These are phyloP conservation scores for Moniliophthora roreri DNA, from an alignment of 1,284 basidiomycete genomes.

Conservation along the genomic window DNA sequence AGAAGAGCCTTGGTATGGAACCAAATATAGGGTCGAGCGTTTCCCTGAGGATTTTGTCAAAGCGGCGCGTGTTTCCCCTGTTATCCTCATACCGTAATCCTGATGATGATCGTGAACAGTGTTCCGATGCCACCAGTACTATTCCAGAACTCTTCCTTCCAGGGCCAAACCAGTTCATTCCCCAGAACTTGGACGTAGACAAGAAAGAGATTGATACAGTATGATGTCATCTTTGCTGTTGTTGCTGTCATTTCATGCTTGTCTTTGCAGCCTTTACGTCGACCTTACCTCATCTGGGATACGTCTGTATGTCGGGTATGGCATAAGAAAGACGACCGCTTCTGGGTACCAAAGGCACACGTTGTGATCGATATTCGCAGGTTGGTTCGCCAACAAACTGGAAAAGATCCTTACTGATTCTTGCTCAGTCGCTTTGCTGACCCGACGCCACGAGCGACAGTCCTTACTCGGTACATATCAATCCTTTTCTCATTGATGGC, in stretches of 20 bases:
- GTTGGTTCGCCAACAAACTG: slow-evolving; percentile 35
- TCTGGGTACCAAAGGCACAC: slow-evolving; percentile 89
- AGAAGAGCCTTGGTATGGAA: slow-evolving; percentile 85
- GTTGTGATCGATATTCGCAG: slow-evolving; percentile 71
- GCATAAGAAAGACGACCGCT: slow-evolving; percentile 96
- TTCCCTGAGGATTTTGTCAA: slow-evolving; percentile 66
- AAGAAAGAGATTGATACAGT: slow-evolving; percentile 60
- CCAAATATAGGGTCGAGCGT: slow-evolving; percentile 71
- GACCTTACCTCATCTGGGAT: slow-evolving; percentile 76
- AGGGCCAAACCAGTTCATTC: slow-evolving; percentile 86
- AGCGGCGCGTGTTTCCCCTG: slow-evolving; percentile 49
- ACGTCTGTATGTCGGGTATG: slow-evolving; percentile 76
- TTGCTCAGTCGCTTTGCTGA: slow-evolving; percentile 50
- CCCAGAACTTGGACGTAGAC: slow-evolving; percentile 80
- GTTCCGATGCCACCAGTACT: neutral
- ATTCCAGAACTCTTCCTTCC: slow-evolving; percentile 77
- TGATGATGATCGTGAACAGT: neutral
- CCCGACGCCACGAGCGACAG: slow-evolving; percentile 53
- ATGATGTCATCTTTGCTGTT: neutral
- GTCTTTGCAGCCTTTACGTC: slow-evolving; percentile 58
- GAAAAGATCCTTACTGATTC: slow-evolving; percentile 4
- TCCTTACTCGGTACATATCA: slow-evolving; percentile 56
- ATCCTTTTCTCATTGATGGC: neutral
- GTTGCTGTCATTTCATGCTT: neutral
- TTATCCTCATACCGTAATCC: neutral